phyloP scores from a whole-genome alignment of 345 rosid species.

The Noccaea caerulescens region DNA sequence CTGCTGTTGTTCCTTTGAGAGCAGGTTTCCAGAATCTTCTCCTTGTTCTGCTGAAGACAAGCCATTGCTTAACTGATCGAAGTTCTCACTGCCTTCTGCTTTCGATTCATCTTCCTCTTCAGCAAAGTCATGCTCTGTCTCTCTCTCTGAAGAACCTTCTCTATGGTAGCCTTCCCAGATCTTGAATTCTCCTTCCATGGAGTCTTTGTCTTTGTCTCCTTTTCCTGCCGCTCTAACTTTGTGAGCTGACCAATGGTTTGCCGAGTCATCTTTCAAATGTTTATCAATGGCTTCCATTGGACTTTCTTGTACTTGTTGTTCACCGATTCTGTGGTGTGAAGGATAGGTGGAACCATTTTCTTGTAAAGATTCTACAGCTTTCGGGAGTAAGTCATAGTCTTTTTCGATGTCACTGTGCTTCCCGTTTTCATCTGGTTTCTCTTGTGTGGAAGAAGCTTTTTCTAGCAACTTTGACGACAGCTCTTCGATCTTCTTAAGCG shows the following conservation, averaged over 20 bases:
- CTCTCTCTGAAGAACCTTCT: constrained; percentile 78
- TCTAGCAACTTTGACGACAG: constrained; percentile 30
- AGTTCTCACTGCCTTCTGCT: constrained; percentile 63
- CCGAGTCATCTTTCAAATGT: constrained; percentile 30
- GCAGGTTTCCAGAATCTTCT: constrained; percentile 57
- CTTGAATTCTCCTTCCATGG: constrained; percentile 67
- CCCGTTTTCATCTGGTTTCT: constrained; percentile 48
- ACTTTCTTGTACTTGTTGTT: constrained; percentile 45
- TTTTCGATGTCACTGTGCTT: constrained; percentile 53
- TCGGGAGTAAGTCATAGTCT: constrained; percentile 74
- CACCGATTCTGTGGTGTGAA: constrained; percentile 45
- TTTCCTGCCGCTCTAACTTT: constrained; percentile 50
- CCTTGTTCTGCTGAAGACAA: constrained; percentile 56
- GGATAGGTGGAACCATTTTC: constrained; percentile 68
- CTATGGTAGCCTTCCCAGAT: constrained; percentile 91
- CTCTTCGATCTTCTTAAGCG: constrained; percentile 44
- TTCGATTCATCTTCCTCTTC: constrained; percentile 79
- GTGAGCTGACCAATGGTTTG: constrained; percentile 33
- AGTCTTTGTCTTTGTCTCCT: constrained; percentile 60
- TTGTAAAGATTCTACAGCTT: constrained; percentile 73
- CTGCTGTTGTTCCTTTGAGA: constrained; percentile 66
- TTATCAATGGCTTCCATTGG: constrained; percentile 46
- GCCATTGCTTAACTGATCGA: constrained; percentile 64
- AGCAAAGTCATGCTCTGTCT: constrained; percentile 63
- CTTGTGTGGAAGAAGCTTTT: constrained; percentile 25